Evolutionary conservation across 495 filamentous ascomycete species (phyloP), one percentile per base, ranked within the genome.

Genomic region (Chlorociboria aeruginascens): DNA sequence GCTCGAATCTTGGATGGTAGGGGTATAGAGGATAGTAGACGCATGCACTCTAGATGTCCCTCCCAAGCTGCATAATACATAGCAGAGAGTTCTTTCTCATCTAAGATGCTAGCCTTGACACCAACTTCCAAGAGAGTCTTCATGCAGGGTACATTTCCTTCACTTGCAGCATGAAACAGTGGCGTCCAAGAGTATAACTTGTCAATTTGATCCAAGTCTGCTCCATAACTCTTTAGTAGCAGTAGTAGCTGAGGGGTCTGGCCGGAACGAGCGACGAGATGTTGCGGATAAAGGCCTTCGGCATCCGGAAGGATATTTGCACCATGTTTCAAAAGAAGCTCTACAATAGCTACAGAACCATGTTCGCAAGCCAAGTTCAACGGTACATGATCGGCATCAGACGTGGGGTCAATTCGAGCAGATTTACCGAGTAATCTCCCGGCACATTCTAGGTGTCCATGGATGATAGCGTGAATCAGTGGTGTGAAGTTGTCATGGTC

Each of bases 41-140:
- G 76, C 85, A 98, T 96, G 63, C 90, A 96, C 59, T 90, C 84
- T 43, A 95, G 65, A 61, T 96, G 85, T 0, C 93, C 93, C 69
- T 98, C 92, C 93, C 93, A 98, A 0, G 90, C 88, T 14, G 92
- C 93, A 66, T 98, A 97, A 63, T 98, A 97, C 84, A 96, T 86
- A 7, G 92, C 89, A 4, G 89, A 86, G 7, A 95, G 71, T 14
- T 81, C 83, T 63, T 97, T 97, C 63, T 98, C 92, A 58, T 98
- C 92, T 28, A 82, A 62, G 38, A 86, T 82, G 46, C 82, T 76
- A 7, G 79, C 73, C 57, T 86, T 75, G 17, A 82, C 92, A 17
- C 81, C 81, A 42, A 81, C 70, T 38, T 85, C 74, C 7, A 98
- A 67, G 14, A 98, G 73, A 0, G 79, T 82, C 43, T 82, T 74